A percentile compares a stretch with the other conserved stretches of the same genome.
These are phyloP conservation scores for Melampsora americana DNA, from an alignment of 1,284 basidiomycete genomes.

Conservation along the genomic window DNA sequence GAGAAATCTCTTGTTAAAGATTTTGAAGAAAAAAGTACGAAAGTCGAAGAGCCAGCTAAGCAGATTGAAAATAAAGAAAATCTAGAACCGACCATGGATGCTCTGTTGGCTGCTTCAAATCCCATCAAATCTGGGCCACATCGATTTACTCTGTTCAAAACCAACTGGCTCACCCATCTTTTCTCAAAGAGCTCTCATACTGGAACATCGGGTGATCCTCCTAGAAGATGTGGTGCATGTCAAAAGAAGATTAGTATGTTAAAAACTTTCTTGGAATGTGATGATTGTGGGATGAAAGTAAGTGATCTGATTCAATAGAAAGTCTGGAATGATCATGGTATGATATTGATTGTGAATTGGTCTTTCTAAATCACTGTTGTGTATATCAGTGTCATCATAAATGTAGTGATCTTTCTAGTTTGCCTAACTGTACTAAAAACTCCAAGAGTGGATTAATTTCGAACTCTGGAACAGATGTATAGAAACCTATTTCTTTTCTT, in stretches of 20 bases:
- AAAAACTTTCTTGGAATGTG: conserved; percentile 34
- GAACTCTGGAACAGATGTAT: too few species aligned
- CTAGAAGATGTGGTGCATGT: conserved; percentile 25
- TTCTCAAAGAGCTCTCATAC: background rate
- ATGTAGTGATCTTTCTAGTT: conserved; percentile 18
- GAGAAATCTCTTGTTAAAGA: too few species aligned
- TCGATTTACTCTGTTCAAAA: conserved; percentile 36
- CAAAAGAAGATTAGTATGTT: conserved; percentile 14
- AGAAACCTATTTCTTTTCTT: too few species aligned
- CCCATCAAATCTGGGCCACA: conserved; percentile 15
- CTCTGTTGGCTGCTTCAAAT: background rate
- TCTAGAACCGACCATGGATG: background rate
- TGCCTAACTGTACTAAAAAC: background rate
- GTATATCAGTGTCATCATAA: conserved; percentile 25
- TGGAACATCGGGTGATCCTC: background rate
- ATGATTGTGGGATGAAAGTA: conserved; percentile 41
- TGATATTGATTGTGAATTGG: background rate
- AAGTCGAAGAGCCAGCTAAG: too few species aligned
- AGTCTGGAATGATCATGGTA: background rate
- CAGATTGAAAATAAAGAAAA: background rate
- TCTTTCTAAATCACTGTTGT: background rate
- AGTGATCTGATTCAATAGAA: background rate
- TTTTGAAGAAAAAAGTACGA: too few species aligned
- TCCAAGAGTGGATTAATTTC: too few species aligned
- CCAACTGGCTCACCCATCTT: conserved; percentile 27